These are phyloP conservation scores for Geosiphon pyriformis DNA, from an alignment of 192 early-diverging fungal genomes.

Conservation along the genomic window DNA sequence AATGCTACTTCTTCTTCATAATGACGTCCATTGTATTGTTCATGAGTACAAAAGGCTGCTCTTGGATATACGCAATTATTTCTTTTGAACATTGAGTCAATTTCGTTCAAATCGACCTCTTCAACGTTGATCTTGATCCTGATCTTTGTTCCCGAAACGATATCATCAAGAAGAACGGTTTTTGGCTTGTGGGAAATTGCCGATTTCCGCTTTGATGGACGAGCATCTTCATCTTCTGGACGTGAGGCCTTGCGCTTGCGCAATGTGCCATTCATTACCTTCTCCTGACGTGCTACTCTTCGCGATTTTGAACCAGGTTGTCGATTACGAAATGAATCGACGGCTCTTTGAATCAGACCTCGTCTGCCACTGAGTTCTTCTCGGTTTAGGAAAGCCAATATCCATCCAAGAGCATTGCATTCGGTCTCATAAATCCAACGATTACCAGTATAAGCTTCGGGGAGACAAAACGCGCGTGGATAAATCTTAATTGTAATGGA, in stretches of 20 bases:
- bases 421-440: slow-evolving; percentile 74
- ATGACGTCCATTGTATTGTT: neutral
- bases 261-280: slow-evolving; percentile 54
- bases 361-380: slow-evolving; percentile 51
- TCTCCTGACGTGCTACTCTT: slow-evolving; percentile 63
- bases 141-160: neutral
- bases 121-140: slow-evolving; percentile 12
- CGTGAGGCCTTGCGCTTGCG: slow-evolving; percentile 28
- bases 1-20: neutral
- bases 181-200: neutral
- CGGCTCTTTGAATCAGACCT: slow-evolving; percentile 74
- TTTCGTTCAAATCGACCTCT: slow-evolving; percentile 13
- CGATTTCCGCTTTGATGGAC: neutral
- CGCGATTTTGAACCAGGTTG: slow-evolving; percentile 58
- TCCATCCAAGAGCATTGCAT: slow-evolving; percentile 72
- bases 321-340: slow-evolving; percentile 65
- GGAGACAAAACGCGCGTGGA: slow-evolving; percentile 54
- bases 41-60: neutral
- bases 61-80: slow-evolving; percentile 20
- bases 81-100: slow-evolving; percentile 1
- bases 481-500: slow-evolving; percentile 52
- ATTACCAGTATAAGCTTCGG: slow-evolving; percentile 57
- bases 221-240: neutral
- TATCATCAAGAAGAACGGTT: neutral
- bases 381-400: slow-evolving; percentile 61